Evolutionary conservation across 768 basidiomycete genomes (phyloP).

Genomic region (Termitomyces sp.): DNA sequence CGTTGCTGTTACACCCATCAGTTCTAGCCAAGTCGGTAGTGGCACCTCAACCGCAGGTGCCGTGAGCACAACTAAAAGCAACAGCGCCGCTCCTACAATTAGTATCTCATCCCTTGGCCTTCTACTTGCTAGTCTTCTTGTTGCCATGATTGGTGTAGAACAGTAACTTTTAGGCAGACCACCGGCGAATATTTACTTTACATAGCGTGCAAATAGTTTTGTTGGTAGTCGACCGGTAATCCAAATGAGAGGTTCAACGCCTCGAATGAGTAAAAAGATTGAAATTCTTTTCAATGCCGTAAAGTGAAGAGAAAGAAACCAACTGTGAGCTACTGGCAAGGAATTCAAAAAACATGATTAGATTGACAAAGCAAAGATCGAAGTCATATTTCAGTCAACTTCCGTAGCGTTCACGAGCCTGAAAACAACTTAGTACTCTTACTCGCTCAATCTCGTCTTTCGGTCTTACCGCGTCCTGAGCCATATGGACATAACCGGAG

Average conservation of each 20-base stretch:
- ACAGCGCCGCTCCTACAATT: slow-evolving; percentile 4
- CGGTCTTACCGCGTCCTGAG: slow-evolving; percentile 58
- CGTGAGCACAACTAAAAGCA: slow-evolving; percentile 8
- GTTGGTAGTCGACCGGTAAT: neutral
- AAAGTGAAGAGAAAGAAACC: neutral
- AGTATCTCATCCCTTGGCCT: slow-evolving; percentile 3
- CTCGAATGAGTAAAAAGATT: neutral
- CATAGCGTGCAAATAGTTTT: neutral
- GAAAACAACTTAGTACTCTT: slow-evolving; percentile 12
- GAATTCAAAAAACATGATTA: slow-evolving; percentile 4
- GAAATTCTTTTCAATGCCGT: neutral
- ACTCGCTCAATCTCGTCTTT: slow-evolving; percentile 1
- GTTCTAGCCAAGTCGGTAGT: slow-evolving; percentile 8
- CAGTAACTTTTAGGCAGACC: neutral
- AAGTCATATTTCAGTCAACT: slow-evolving; percentile 14
- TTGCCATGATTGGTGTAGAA: slow-evolving; percentile 2
- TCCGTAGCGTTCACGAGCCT: slow-evolving; percentile 39
- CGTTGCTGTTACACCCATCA: slow-evolving; percentile 9
- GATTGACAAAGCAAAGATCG: neutral
- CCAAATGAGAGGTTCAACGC: neutral
- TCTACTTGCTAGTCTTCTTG: slow-evolving; percentile 5
- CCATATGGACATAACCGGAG: slow-evolving; percentile 67
- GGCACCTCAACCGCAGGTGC: slow-evolving; percentile 9
- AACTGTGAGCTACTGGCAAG: slow-evolving; percentile 5
- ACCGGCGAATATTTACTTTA: neutral